Percentiles rank a stretch among this genome's conserved stretches.
Evolutionary conservation across 805 yeast species (phyloP).

Genomic region (Tetrapisispora fleetii): DNA sequence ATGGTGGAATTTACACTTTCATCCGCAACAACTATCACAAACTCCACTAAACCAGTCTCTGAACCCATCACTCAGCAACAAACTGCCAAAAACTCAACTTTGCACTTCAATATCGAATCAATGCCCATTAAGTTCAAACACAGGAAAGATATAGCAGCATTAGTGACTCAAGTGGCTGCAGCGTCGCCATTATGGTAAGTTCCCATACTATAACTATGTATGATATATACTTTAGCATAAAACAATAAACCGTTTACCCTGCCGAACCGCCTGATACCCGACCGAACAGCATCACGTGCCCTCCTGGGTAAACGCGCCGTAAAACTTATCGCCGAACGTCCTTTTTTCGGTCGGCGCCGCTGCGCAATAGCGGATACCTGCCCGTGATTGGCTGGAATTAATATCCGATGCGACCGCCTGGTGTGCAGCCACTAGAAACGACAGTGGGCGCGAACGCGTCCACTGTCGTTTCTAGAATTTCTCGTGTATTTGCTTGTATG

Average conservation of each 20-base stretch:
- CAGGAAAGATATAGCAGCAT: background rate
- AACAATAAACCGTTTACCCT: too few relatives aligned
- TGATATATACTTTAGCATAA: too few relatives aligned
- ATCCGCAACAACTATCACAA: too few relatives aligned
- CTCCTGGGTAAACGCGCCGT: background rate
- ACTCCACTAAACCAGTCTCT: too few relatives aligned
- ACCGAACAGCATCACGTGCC: background rate
- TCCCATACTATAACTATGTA: too few relatives aligned
- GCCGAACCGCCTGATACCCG: background rate
- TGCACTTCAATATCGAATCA: background rate
- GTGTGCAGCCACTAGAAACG: background rate
- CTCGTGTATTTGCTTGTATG: background rate
- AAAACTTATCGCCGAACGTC: too few relatives aligned
- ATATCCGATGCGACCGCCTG: background rate
- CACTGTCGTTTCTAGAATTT: too few relatives aligned
- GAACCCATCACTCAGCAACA: background rate
- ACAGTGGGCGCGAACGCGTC: too few relatives aligned
- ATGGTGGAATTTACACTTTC: slow-evolving; percentile 10
- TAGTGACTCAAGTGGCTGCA: background rate
- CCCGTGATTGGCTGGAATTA: background rate
- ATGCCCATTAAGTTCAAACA: slow-evolving; percentile 2
- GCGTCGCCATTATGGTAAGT: slow-evolving; percentile 1
- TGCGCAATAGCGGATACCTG: background rate
- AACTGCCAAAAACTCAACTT: background rate
- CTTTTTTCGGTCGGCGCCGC: background rate